Conservation (phyloP, 768 basidiomycete genomes). For the Tylopilus plumbeoviolaceoides region DNA sequence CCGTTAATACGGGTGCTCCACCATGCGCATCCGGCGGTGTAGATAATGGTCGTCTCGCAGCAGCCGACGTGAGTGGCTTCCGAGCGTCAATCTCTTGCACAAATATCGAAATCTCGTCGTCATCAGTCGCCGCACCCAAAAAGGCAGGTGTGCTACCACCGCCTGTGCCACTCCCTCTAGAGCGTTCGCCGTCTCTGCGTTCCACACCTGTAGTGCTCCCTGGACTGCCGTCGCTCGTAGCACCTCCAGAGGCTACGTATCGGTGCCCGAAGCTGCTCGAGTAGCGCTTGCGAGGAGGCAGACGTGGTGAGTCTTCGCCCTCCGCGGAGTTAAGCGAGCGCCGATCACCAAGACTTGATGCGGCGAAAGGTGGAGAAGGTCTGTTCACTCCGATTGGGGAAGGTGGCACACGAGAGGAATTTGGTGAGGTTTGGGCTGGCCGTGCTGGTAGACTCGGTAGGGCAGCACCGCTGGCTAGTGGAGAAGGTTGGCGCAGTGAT, state of each 20-base stretch:
- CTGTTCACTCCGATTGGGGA: constrained; percentile 35
- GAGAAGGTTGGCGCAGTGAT: constrained; percentile 45
- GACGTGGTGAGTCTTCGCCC: constrained; percentile 31
- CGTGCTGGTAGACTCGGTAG: constrained; percentile 35
- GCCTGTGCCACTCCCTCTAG: constrained; percentile 20
- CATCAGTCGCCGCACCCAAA: constrained; percentile 52
- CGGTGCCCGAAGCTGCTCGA: constrained; percentile 78
- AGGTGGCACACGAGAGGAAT: constrained; percentile 39
- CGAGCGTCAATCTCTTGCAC: constrained; percentile 73
- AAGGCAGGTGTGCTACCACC: constrained; percentile 33
- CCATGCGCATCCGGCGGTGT: neutral
- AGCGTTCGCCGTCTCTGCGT: constrained; percentile 21
- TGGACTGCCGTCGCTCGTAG: constrained; percentile 36
- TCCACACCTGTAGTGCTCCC: constrained; percentile 13
- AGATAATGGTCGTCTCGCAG: constrained; percentile 13
- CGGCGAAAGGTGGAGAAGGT: constrained; percentile 39
- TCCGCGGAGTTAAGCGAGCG: constrained; percentile 36
- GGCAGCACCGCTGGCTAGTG: constrained; percentile 32
- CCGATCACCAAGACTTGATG: constrained; percentile 41
- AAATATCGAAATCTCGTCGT: constrained; percentile 75
- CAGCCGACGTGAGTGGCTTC: constrained; percentile 47
- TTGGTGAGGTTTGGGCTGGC: constrained; percentile 36
- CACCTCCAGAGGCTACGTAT: constrained; percentile 43
- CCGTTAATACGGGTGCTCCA: neutral
- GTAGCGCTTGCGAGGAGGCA: constrained; percentile 53